phyloP scores from a whole-genome alignment of 2,329 filamentous ascomycete genomes.

The Endoconidiophora laricicola region DNA sequence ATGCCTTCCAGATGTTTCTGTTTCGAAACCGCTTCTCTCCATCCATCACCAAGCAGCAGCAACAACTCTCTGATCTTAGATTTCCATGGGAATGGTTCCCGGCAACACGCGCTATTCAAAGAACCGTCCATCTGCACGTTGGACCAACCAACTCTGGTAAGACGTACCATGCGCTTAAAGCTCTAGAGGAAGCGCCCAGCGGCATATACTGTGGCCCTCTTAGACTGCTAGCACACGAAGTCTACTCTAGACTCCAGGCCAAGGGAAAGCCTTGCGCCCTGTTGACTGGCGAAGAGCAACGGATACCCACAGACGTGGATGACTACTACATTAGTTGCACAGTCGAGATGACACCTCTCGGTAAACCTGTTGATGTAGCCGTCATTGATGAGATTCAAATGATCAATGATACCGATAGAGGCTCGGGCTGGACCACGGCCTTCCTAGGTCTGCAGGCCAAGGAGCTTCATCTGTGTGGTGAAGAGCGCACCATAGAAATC shows the following conservation, averaged over 20 bases:
- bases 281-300: slow-evolving; percentile 80
- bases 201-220: slow-evolving; percentile 88
- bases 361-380: slow-evolving; percentile 56
- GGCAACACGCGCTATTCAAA: slow-evolving; percentile 58
- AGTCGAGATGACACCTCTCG: slow-evolving; percentile 66
- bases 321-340: slow-evolving; percentile 65
- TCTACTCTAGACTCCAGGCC: slow-evolving; percentile 72
- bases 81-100: slow-evolving; percentile 89
- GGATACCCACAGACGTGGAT: slow-evolving; percentile 43
- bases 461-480: slow-evolving; percentile 87
- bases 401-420: slow-evolving; percentile 64
- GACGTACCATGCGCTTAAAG: slow-evolving; percentile 83
- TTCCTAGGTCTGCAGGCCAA: slow-evolving; percentile 72
- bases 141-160: slow-evolving; percentile 97
- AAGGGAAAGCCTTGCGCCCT: slow-evolving; percentile 64
- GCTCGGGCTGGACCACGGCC: slow-evolving; percentile 90
- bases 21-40: slow-evolving; percentile 39
- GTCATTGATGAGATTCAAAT: slow-evolving; percentile 99
- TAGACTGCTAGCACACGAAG: slow-evolving; percentile 77
- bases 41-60: slow-evolving; percentile 40
- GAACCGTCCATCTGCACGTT: slow-evolving; percentile 81
- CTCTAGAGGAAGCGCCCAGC: slow-evolving; percentile 55
- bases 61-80: slow-evolving; percentile 61
- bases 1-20: slow-evolving; percentile 51
- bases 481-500: slow-evolving; percentile 64